These are phyloP conservation scores for Rhizopus sp. DNA, from an alignment of 371 early-diverging fungal species.

Conservation along the genomic window DNA sequence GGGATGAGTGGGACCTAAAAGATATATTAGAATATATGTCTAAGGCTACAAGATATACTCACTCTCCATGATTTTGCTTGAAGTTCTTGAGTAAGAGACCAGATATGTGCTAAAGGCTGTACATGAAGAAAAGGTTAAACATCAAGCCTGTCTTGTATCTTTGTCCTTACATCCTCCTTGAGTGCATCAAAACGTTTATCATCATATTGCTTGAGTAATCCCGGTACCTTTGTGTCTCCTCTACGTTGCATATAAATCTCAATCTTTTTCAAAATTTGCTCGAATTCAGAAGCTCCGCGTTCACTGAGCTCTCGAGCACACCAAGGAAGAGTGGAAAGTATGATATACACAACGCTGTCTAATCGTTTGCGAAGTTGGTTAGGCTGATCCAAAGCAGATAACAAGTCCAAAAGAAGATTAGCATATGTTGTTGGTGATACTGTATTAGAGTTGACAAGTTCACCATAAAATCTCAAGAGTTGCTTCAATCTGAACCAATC, in stretches of 20 bases:
- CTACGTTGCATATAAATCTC: conserved; percentile 68
- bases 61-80: conserved; percentile 67
- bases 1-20: conserved; percentile 47
- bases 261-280: conserved; percentile 55
- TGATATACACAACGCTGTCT: conserved; percentile 76
- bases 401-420: conserved; percentile 59
- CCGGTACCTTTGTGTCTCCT: conserved; percentile 38
- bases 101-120: conserved; percentile 68
- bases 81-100: conserved; percentile 66
- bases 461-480: conserved; percentile 77
- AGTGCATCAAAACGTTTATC: conserved; percentile 47
- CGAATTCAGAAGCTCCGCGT: conserved; percentile 60
- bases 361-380: conserved; percentile 57
- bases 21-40: no score
- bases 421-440: conserved; percentile 69
- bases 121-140: background rate
- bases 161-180: conserved; percentile 57
- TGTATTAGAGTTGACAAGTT: conserved; percentile 78
- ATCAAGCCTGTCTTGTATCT: background rate
- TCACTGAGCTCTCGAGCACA: conserved; percentile 58
- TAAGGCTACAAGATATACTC: background rate
- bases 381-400: conserved; percentile 60
- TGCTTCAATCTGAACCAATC: conserved; percentile 78
- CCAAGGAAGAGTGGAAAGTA: conserved; percentile 81
- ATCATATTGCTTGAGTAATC: conserved; percentile 58